Evolutionary conservation across 805 yeast species (phyloP), one percentile per base, ranked within the genome.

Genomic region (Candida broadrunensis): DNA sequence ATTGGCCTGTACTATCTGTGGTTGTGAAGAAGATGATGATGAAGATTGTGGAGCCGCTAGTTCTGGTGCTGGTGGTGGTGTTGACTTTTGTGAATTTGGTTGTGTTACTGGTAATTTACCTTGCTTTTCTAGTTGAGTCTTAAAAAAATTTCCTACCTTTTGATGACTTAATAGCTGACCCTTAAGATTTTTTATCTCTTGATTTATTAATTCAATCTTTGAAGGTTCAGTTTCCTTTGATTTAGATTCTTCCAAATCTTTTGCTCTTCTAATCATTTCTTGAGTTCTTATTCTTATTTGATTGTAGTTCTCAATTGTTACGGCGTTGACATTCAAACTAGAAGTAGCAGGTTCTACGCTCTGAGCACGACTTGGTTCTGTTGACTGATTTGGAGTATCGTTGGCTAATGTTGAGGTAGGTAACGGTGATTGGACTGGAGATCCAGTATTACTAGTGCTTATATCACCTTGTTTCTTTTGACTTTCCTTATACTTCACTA

Each of bases 221-320:
- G 63, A 60, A 45, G 78, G 77, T 51, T 78, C 78, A 36, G 67
- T 69, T 11, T 67, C 65, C 16, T 72, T 60, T 30, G 63, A 63
- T 5, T 69, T 58, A 24, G 68, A 40, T 38, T 72, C 72, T 9
- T 73, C 78, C 54, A 26, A 74, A 45, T 14, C 59, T 61, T 19
- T 71, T 63, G 29, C 71, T 67, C 23, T 60, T 60, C 46, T 74
- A 72, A 31, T 71, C 67, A n/a, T 66, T 40, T 73, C 79, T 33
- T 65, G 72, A 11, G 80, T 61, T 32, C 75, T 58, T 8, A 65
- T 62, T 44, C 72, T 67, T 12, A 80, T 67, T 36, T 62, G 67
- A 39, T 68, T 67, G 52, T 65, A 70, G 23, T 61, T 58, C 38
- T 70, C 74, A 13, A 64, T 52, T 3, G 73, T 65, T 5, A 61